Evolutionary conservation across 129 eudicot genomes (phyloP).

Genomic region (Ambrosia trifida): DNA sequence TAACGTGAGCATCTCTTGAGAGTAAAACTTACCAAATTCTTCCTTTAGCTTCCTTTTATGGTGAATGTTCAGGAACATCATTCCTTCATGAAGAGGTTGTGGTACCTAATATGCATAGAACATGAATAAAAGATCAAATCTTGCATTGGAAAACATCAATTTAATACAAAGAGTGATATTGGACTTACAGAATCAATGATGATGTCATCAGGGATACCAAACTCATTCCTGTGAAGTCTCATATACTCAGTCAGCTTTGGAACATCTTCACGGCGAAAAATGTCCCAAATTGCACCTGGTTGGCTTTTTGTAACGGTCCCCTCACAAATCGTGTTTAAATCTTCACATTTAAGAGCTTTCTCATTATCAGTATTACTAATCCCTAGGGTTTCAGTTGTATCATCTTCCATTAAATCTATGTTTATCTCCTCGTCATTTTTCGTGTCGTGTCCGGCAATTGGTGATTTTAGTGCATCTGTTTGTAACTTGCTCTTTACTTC

Average conservation of each 20-base stretch:
- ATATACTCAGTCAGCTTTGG: constrained; percentile 72
- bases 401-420: constrained; percentile 36
- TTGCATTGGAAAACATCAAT: neutral
- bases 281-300: constrained; percentile 90
- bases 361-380: constrained; percentile 23
- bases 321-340: constrained; percentile 37
- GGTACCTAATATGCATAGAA: constrained; percentile 45
- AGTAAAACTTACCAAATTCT: constrained; percentile 67
- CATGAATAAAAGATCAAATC: constrained; percentile 14
- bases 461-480: constrained; percentile 35
- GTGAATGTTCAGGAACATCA: constrained; percentile 50
- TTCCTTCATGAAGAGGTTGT: constrained; percentile 61
- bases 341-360: constrained; percentile 40
- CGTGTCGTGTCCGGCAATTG: constrained; percentile 23
- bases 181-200: constrained; percentile 47
- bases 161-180: neutral
- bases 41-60: constrained; percentile 84
- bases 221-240: constrained; percentile 55
- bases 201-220: constrained; percentile 43
- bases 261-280: constrained; percentile 77
- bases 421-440: constrained; percentile 30
- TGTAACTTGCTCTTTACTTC: constrained; percentile 49
- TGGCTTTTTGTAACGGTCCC: constrained; percentile 30
- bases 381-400: constrained; percentile 36
- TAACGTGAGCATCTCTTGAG: neutral